phyloP scores from a whole-genome alignment of 78 protist genomes.

The Guillardia theta region DNA sequence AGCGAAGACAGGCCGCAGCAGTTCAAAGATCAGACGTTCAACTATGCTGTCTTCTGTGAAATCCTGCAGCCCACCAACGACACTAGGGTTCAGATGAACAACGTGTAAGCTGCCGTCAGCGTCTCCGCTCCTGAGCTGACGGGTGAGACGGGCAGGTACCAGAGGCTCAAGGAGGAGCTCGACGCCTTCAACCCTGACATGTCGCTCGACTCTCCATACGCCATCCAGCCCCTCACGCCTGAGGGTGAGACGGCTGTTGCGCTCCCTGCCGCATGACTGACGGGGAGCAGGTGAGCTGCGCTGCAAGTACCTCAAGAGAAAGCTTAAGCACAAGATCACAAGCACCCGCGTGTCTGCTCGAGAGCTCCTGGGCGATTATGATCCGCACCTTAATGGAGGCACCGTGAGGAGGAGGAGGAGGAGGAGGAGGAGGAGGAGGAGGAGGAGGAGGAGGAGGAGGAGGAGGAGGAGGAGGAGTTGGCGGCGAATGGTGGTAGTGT shows the following conservation, averaged over 20 bases:
- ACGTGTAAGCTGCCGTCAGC: neutral
- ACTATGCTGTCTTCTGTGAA: neutral
- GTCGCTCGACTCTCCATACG: neutral
- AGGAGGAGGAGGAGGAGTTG: too few species aligned
- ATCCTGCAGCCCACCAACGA: constrained; percentile 16
- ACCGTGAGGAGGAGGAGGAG: too few species aligned
- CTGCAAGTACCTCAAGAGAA: neutral
- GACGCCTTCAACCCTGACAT: neutral
- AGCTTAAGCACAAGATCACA: neutral
- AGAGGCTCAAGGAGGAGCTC: neutral
- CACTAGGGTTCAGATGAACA: neutral
- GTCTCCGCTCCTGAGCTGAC: neutral
- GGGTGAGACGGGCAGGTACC: neutral
- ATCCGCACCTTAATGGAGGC: neutral
- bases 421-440: too few species aligned
- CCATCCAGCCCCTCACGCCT: neutral
- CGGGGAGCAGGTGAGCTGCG: neutral
- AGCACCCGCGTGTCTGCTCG: neutral
- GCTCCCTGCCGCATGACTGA: too few species aligned
- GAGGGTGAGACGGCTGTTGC: too few species aligned
- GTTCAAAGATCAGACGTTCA: neutral
- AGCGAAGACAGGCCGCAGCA: neutral
- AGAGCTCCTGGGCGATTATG: neutral
- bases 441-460: too few species aligned
- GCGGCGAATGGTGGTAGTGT: too few species aligned